Base-by-base conservation (phyloP, 139 green algal species). In the Ulvella scutata region DNA sequence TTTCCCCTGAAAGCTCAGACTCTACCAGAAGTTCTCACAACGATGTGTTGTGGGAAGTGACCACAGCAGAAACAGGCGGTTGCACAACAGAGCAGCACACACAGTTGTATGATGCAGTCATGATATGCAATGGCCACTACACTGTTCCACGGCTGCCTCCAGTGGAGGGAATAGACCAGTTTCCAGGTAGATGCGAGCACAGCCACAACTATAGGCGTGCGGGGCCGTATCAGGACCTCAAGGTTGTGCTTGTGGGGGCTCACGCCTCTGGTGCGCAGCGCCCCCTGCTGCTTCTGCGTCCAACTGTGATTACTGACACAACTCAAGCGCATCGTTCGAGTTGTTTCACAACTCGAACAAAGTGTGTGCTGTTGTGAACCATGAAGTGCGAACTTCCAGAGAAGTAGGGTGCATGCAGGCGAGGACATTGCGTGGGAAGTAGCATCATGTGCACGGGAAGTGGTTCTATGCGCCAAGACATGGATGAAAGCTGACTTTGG, bases 341-440 rank as follows among this genome's bases (percentile, higher is more conserved):
- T n/a, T n/a, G n/a, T n/a, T n/a, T n/a, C n/a, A n/a, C n/a, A n/a
- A n/a, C n/a, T n/a, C n/a, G n/a, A n/a, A n/a, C n/a, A n/a, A n/a
- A n/a, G n/a, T n/a, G n/a, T n/a, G n/a, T n/a, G n/a, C n/a, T n/a
- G n/a, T n/a, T n/a, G n/a, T n/a, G n/a, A n/a, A n/a, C n/a, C n/a
- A n/a, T n/a, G n/a, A n/a, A n/a, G n/a, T n/a, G n/a, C n/a, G n/a
- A n/a, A n/a, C n/a, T n/a, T n/a, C n/a, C n/a, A n/a, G n/a, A n/a
- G n/a, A n/a, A n/a, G n/a, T n/a, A n/a, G n/a, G n/a, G n/a, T n/a
- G n/a, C n/a, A n/a, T 67, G 20, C 51, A 62, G 88, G 88, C 2
- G 87, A 91, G 74, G 88, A 93, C 78, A 78, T 94, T 3, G 81
- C 82, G 4, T 61, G 85, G 4, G 84, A 92, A 76, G 73, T 93